Conservation (phyloP, 345 rosid species). For the Eucalyptus melliodora region DNA sequence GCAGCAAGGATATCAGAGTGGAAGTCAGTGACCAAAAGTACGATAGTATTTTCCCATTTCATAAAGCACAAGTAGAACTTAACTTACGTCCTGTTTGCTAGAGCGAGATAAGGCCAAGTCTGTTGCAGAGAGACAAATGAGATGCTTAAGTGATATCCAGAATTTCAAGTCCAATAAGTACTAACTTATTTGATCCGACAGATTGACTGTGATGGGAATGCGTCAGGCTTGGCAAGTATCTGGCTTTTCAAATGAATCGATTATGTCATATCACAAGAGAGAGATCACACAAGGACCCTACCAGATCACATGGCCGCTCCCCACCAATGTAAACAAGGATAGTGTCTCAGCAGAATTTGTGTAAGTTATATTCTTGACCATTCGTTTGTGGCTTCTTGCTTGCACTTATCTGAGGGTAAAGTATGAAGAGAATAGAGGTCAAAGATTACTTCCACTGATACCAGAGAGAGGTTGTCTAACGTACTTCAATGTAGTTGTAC, state of each 20-base stretch:
- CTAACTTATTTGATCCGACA: background rate
- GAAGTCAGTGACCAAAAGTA: conserved; percentile 54
- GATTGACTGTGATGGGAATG: conserved; percentile 46
- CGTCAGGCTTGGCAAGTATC: conserved; percentile 17
- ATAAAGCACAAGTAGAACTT: background rate
- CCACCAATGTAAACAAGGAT: conserved; percentile 45
- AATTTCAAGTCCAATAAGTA: background rate
- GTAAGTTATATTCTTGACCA: conserved; percentile 25
- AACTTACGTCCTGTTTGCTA: background rate
- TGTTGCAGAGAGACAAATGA: background rate
- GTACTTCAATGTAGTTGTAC: background rate
- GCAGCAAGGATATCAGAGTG: conserved; percentile 55
- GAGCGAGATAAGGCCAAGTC: background rate
- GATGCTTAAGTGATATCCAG: background rate
- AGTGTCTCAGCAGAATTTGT: conserved; percentile 53
- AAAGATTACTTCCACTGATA: background rate
- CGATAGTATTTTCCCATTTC: background rate
- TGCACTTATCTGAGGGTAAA: background rate
- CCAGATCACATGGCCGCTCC: conserved; percentile 59
- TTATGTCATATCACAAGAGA: conserved; percentile 35
- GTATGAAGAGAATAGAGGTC: background rate
- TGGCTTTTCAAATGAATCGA: conserved; percentile 7
- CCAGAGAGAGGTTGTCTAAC: background rate
- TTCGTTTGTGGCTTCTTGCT: background rate
- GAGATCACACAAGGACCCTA: conserved; percentile 52